These are phyloP conservation scores for Boletus bicolor DNA, from an alignment of 768 basidiomycete genomes.

Conservation along the genomic window DNA sequence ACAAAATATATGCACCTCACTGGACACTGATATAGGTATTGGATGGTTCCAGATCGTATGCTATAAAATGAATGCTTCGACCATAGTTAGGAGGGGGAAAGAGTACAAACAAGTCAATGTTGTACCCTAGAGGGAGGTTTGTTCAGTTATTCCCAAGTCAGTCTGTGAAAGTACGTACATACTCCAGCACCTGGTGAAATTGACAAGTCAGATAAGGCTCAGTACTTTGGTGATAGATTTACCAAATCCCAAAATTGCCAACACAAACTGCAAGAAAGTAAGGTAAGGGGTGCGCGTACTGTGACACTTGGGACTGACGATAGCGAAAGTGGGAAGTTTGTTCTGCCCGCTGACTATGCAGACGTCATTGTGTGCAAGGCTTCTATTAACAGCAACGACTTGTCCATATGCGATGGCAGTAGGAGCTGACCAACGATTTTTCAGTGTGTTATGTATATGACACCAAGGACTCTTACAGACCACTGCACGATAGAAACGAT, in stretches of 20 bases:
- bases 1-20: too few relatives aligned
- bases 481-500: conserved; percentile 4
- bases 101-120: conserved; percentile 4
- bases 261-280: not conserved
- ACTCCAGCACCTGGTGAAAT: not conserved
- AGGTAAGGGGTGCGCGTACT: not conserved
- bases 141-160: not conserved
- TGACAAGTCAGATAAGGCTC: not conserved
- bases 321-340: conserved; percentile 1
- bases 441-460: not conserved
- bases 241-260: not conserved
- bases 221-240: not conserved
- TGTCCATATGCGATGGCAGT: conserved; percentile 12
- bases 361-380: not conserved
- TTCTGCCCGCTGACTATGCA: conserved; percentile 12
- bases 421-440: conserved; percentile 1
- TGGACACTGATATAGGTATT: too few relatives aligned
- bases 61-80: too few relatives aligned
- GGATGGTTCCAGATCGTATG: too few relatives aligned
- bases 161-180: not conserved
- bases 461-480: not conserved
- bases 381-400: not conserved
- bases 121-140: not conserved
- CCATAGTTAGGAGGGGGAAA: too few relatives aligned
- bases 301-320: conserved; percentile 1